Conservation (phyloP, 768 basidiomycete genomes). For the Leccinum subtestaceum region DNA sequence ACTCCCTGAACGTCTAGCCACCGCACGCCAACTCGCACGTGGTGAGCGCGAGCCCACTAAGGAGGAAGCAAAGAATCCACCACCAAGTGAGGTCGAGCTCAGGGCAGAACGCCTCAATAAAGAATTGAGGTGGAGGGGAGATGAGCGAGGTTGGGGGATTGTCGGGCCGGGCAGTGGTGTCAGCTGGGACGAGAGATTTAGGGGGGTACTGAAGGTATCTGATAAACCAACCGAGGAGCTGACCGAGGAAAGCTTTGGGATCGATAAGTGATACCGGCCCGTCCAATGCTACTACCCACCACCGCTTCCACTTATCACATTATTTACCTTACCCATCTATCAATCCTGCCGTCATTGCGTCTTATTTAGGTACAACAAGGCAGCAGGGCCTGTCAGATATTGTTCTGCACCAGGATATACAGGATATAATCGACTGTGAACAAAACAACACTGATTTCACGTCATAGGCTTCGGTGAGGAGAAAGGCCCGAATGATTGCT, state of each 20-base stretch:
- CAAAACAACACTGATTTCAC: background rate
- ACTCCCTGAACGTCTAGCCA: slow-evolving; percentile 62
- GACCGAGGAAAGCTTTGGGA: background rate
- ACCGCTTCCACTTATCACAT: background rate
- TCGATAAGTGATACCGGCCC: background rate
- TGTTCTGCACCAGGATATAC: background rate
- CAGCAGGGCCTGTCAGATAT: background rate
- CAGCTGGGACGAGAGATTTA: slow-evolving; percentile 77
- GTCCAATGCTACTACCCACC: background rate
- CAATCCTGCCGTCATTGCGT: background rate
- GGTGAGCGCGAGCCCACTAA: slow-evolving; percentile 82
- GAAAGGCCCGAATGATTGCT: background rate
- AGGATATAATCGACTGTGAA: background rate
- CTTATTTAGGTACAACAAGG: background rate
- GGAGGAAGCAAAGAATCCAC: slow-evolving; percentile 73
- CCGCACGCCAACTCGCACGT: slow-evolving; percentile 71
- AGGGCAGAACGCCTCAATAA: slow-evolving; percentile 86
- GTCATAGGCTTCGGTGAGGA: background rate
- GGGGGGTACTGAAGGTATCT: slow-evolving; percentile 59
- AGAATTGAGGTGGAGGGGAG: slow-evolving; percentile 81
- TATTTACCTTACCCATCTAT: background rate
- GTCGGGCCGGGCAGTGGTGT: slow-evolving; percentile 61
- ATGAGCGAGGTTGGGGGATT: slow-evolving; percentile 77
- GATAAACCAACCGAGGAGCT: slow-evolving; percentile 35
- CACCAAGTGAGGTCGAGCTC: slow-evolving; percentile 85